These are phyloP conservation scores for Carex cristatella DNA, from an alignment of 176 grass and related monocot species.

Conservation along the genomic window DNA sequence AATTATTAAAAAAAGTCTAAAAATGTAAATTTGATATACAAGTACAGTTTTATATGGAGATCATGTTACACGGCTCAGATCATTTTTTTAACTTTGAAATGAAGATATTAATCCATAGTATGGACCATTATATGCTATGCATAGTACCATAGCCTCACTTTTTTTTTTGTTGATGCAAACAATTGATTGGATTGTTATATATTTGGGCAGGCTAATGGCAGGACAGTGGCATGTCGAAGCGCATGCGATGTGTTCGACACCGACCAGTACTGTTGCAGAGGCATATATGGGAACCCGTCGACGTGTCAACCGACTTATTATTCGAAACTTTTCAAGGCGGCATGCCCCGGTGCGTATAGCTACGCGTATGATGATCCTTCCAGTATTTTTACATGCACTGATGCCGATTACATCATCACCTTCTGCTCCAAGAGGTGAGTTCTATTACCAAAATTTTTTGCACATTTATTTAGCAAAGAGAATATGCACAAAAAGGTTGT, in stretches of 20 bases:
- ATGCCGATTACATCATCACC: constrained; percentile 54
- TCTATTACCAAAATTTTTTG: neutral
- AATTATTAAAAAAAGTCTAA: too few relatives aligned
- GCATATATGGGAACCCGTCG: constrained; percentile 28
- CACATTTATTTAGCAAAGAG: neutral
- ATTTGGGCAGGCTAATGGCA: neutral
- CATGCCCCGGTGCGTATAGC: constrained; percentile 67
- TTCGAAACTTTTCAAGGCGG: constrained; percentile 69
- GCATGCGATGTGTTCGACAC: constrained; percentile 86
- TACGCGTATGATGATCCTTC: constrained; percentile 88
- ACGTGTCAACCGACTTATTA: constrained; percentile 75
- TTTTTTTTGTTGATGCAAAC: neutral
- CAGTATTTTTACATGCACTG: constrained; percentile 60
- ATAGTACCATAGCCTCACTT: too few relatives aligned
- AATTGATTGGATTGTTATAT: neutral
- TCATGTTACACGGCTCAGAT: too few relatives aligned
- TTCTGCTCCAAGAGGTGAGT: constrained; percentile 67
- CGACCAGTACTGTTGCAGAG: constrained; percentile 79
- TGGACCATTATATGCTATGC: too few relatives aligned
- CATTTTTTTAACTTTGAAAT: too few relatives aligned
- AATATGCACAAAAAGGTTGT: neutral
- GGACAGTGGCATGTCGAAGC: constrained; percentile 74
- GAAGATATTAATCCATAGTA: too few relatives aligned
- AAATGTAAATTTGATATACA: too few relatives aligned
- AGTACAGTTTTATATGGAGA: too few relatives aligned